Conservation (phyloP, 2,329 filamentous ascomycete genomes). For the Ascochyta clinopodiicola region DNA sequence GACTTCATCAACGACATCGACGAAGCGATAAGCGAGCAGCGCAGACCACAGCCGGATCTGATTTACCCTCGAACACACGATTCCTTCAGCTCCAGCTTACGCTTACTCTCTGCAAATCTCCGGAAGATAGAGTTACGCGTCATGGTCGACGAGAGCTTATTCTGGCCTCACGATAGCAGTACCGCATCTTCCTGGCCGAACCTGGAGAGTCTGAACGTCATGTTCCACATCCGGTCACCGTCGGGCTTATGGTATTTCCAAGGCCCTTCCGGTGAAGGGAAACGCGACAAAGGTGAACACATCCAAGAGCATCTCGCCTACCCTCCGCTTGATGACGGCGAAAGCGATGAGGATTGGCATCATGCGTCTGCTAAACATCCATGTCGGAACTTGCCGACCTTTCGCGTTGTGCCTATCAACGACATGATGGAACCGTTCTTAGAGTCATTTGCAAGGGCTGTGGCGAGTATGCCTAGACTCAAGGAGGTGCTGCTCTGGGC, state of each 20-base stretch:
- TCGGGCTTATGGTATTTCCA: constrained; percentile 27
- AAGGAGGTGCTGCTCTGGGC: constrained; percentile 19
- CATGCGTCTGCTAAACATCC: background rate
- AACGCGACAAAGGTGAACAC: background rate
- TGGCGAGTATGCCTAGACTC: constrained; percentile 20
- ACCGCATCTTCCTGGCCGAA: constrained; percentile 20
- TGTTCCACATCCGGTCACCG: constrained; percentile 21
- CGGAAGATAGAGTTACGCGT: constrained; percentile 14
- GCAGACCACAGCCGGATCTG: constrained; percentile 14
- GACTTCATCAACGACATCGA: constrained; percentile 7
- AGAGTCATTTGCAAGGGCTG: constrained; percentile 22
- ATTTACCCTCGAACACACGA: constrained; percentile 16
- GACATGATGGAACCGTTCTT: constrained; percentile 17
- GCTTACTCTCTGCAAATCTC: constrained; percentile 21
- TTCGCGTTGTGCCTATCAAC: constrained; percentile 20
- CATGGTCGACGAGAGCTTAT: constrained; percentile 21
- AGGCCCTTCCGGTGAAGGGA: constrained; percentile 20
- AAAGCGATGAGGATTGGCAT: background rate
- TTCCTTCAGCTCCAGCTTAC: constrained; percentile 27
- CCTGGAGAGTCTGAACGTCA: constrained; percentile 19
- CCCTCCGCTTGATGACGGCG: constrained; percentile 15
- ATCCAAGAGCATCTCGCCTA: constrained; percentile 10
- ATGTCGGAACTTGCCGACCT: background rate
- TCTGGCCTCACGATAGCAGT: constrained; percentile 16
- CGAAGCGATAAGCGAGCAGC: constrained; percentile 6